These are phyloP conservation scores for Phalaenopsis aphrodite DNA, from an alignment of 106 monocot species.

Conservation along the genomic window DNA sequence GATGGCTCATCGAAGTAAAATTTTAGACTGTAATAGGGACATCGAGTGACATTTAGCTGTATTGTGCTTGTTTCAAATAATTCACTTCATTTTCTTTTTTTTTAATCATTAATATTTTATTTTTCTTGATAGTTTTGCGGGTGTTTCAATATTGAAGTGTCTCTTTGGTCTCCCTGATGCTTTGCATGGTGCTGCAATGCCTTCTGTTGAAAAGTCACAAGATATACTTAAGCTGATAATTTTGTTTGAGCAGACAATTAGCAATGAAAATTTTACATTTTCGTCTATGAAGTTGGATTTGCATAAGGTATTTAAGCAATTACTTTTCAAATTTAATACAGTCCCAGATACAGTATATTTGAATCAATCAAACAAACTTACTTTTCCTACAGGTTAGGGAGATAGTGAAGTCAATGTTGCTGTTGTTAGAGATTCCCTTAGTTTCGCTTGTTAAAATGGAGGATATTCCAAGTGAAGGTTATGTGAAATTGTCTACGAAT, in stretches of 20 bases:
- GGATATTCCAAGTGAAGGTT: slow-evolving; percentile 16
- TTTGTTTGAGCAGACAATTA: slow-evolving; percentile 32
- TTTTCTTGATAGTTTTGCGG: slow-evolving; percentile 25
- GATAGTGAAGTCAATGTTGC: slow-evolving; percentile 34
- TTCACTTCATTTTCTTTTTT: neutral
- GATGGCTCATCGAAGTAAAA: neutral
- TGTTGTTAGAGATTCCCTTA: slow-evolving; percentile 28
- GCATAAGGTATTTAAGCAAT: slow-evolving; percentile 34
- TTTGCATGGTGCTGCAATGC: slow-evolving; percentile 14
- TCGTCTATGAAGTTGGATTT: slow-evolving; percentile 21
- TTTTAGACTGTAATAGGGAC: neutral
- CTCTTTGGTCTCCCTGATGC: slow-evolving; percentile 69
- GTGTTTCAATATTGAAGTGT: slow-evolving; percentile 36
- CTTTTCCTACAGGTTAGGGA: slow-evolving; percentile 44
- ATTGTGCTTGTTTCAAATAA: neutral
- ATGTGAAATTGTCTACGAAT: slow-evolving; percentile 9
- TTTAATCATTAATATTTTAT: neutral
- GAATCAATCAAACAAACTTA: neutral
- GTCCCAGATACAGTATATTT: neutral
- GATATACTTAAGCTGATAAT: slow-evolving; percentile 35
- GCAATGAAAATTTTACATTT: slow-evolving; percentile 18
- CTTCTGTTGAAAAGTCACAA: slow-evolving; percentile 34
- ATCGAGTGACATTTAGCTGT: neutral
- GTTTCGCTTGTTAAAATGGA: slow-evolving; percentile 19
- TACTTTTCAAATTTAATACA: neutral